Base-by-base conservation (phyloP, 2,329 filamentous ascomycete species). In the Penicillium thymicola region DNA sequence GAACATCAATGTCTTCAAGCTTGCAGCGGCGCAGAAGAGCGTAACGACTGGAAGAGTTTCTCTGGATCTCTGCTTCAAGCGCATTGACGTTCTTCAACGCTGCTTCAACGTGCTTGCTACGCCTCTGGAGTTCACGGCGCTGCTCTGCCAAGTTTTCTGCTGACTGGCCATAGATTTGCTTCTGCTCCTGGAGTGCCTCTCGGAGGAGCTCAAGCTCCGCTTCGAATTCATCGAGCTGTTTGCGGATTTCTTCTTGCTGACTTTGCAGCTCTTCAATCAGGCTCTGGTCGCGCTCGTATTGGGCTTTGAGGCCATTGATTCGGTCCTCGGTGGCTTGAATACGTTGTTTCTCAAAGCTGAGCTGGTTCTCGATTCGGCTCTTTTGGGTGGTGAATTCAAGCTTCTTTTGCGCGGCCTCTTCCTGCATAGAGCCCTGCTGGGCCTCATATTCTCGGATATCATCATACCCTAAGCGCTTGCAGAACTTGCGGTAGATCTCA, bases 361-460 rank as follows among this genome's bases (percentile, higher is more conserved):
- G 75, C 63, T 85, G 79, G 63, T 84, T 85, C 63, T 85, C 78
- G 45, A 88, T 79, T 51, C 78, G 81, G 58, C 81, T 85, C 64
- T 82, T 83, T 71, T 99, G 94, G 4, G 89, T 86, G 54, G 88
- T 89, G 66, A 96, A 97, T 63, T 92, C 87, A 51, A 89, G 86
- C 60, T 90, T 90, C 78, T 92, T 92, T 74, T 94, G 87, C 0
- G 88, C 87, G 43, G 90, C 89, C 71, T 97, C 91, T 72, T 96
- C 90, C 73, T 97, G 92, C 47, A 96, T 79, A 41, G 89, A 92
- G 47, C 94, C 93, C 75, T 97, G 94, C 64, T 95, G 92, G 27
- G 89, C 89, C 71, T 97, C 92, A 68, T 97, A 99, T 56, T 91
- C 89, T 57, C 93, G 89, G 62, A 99, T 95, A 67, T 95, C 88